phyloP scores from a whole-genome alignment of 306 rosid genomes.

The apple (Malus domestica) region DNA sequence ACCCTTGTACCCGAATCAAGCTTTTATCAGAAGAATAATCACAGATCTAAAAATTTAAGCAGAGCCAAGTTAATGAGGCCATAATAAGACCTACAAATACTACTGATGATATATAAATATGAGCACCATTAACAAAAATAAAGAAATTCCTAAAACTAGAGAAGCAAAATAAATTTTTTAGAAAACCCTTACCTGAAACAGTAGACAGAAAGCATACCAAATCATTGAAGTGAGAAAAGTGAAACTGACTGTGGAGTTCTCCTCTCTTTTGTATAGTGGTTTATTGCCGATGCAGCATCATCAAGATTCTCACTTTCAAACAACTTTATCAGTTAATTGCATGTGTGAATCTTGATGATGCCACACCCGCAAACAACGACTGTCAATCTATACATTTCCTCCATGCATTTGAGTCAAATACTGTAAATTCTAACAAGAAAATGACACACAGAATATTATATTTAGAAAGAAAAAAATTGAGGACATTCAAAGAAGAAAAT shows the following conservation, averaged over 20 bases:
- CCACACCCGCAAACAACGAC: slow-evolving; percentile 91
- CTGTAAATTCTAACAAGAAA: not conserved
- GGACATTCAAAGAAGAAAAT: not conserved
- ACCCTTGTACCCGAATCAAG: not conserved
- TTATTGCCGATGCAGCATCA: slow-evolving; percentile 99
- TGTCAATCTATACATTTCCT: slow-evolving; percentile 14
- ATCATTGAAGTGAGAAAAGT: not conserved
- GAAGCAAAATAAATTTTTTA: not conserved
- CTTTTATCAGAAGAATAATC: slow-evolving; percentile 34
- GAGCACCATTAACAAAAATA: not conserved
- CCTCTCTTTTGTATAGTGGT: slow-evolving; percentile 37
- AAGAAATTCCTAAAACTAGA: slow-evolving; percentile 2
- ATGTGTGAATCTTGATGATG: slow-evolving; percentile 96
- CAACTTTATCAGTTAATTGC: slow-evolving; percentile 10
- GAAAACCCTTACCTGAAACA: slow-evolving; percentile 20
- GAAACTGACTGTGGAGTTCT: not conserved
- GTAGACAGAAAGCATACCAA: slow-evolving; percentile 3
- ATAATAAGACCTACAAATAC: not conserved
- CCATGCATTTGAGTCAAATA: not conserved
- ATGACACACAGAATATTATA: not conserved
- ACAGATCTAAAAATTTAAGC: slow-evolving; percentile 38
- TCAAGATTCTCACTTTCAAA: slow-evolving; percentile 88
- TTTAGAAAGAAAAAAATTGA: not conserved
- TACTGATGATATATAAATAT: not conserved
- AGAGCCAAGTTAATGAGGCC: not conserved